Evolutionary conservation across 1,139 yeast genomes (phyloP), one percentile per base, ranked within the genome.

Genomic region (Pichia kudriavzevii): DNA sequence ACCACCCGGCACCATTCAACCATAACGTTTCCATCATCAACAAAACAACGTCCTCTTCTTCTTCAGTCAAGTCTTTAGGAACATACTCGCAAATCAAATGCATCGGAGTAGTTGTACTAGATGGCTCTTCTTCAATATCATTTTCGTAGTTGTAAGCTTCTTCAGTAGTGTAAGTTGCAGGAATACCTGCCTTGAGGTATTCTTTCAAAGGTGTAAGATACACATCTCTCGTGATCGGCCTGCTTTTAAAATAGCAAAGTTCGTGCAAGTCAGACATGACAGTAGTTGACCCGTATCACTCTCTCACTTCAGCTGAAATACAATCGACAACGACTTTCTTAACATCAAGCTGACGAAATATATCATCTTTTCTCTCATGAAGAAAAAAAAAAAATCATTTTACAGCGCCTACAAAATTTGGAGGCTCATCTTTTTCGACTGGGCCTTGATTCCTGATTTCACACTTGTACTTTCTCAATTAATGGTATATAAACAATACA

Each of bases 1-100:
- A 78, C 96, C 96, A 88, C 7, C 94, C 94, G 0, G 94, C 95
- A 11, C 97, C 97, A 55, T 77, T 80, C 50, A 83, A 77, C 48
- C 88, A 77, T 39, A 88, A 59, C 11, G 63, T 66, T 24, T 74
- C 74, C 39, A 84, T 75, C 75, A 87, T 66, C 15, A 61, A 55
- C 23, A 58, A 45, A 0, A 81, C 72, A 1, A 73, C 65, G 1
- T 49, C 52, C 20, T 61, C 44, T 49, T 81, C 87, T 0, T 63
- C 72, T 0, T 60, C 68, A 0, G 49, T 49, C 1, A 59, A 46
- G 47, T 72, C 74, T 5, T 28, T 19, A 0, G 87, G 84, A 9
- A 77, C 47, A 39, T 66, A 58, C 28, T 67, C 64, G 41, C 74
- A 66, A 14, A 87, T 65, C 33, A 77, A 57, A 56, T 87, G 96